Percentiles rank a stretch among this genome's conserved stretches.
Evolutionary conservation across 2,329 filamentous ascomycete genomes (phyloP).

Genomic region (Ophiostoma piceae): DNA sequence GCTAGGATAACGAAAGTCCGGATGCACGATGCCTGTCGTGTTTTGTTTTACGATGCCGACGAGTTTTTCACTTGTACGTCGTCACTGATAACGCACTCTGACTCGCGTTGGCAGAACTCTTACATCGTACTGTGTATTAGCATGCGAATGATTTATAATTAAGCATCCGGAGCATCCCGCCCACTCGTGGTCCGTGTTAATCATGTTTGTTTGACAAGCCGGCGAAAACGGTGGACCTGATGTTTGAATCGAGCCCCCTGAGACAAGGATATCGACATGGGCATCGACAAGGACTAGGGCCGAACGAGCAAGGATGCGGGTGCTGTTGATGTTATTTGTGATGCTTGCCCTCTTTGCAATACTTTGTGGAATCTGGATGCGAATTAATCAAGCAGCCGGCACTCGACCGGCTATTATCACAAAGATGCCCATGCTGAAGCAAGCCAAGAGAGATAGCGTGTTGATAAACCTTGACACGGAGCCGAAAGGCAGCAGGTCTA

Average conservation of each 20-base stretch:
- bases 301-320: background rate
- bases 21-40: background rate
- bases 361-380: too few relatives aligned
- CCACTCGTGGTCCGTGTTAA: background rate
- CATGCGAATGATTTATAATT: background rate
- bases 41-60: background rate
- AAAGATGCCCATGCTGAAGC: background rate
- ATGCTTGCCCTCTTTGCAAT: background rate
- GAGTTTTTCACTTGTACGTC: background rate
- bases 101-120: background rate
- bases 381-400: background rate
- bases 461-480: background rate
- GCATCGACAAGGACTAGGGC: background rate
- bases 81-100: background rate
- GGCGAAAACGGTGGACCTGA: background rate
- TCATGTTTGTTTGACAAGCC: background rate
- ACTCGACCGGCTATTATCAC: constrained; percentile 1
- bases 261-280: background rate
- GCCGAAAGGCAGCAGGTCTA: background rate
- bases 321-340: background rate
- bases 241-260: constrained; percentile 6
- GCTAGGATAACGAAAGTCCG: background rate
- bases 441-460: background rate
- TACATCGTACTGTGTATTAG: too few relatives aligned
- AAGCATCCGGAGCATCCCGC: background rate